Percentiles rank a stretch among this genome's conserved stretches.
These are phyloP conservation scores for Moringa oleifera DNA, from an alignment of 345 rosid species.

Conservation along the genomic window DNA sequence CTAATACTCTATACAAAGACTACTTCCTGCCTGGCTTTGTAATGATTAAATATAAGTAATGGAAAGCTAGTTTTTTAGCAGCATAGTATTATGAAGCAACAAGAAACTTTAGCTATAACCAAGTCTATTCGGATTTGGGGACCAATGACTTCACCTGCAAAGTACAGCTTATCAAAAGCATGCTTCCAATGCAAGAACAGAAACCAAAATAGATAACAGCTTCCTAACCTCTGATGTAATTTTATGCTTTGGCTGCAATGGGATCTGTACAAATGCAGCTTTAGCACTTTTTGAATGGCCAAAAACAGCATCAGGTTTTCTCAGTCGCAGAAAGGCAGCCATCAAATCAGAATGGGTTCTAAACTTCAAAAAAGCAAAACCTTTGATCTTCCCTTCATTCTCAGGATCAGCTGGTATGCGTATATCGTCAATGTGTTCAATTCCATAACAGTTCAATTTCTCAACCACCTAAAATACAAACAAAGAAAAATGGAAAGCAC, in stretches of 20 bases:
- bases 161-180: not conserved
- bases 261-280: slow-evolving; percentile 10
- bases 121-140: no score
- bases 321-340: slow-evolving; percentile 10
- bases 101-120: no score
- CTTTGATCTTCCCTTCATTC: slow-evolving; percentile 10
- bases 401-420: slow-evolving; percentile 5
- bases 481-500: not conserved
- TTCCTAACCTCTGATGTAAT: slow-evolving; percentile 10
- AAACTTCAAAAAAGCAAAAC: slow-evolving; percentile 17
- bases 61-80: not conserved
- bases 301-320: slow-evolving; percentile 13
- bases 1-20: not conserved
- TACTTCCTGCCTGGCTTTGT: not conserved
- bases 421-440: slow-evolving; percentile 16
- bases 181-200: not conserved
- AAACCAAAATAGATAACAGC: not conserved
- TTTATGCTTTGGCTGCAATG: slow-evolving; percentile 4
- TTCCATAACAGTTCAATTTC: slow-evolving; percentile 15
- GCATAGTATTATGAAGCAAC: not conserved
- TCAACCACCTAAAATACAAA: slow-evolving; percentile 10
- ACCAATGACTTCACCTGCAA: no score
- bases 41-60: no score
- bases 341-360: slow-evolving; percentile 11
- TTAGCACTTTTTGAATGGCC: slow-evolving; percentile 10